Evolutionary conservation across 2,329 filamentous ascomycete species (phyloP).

Genomic region (Colletotrichum paranaense): DNA sequence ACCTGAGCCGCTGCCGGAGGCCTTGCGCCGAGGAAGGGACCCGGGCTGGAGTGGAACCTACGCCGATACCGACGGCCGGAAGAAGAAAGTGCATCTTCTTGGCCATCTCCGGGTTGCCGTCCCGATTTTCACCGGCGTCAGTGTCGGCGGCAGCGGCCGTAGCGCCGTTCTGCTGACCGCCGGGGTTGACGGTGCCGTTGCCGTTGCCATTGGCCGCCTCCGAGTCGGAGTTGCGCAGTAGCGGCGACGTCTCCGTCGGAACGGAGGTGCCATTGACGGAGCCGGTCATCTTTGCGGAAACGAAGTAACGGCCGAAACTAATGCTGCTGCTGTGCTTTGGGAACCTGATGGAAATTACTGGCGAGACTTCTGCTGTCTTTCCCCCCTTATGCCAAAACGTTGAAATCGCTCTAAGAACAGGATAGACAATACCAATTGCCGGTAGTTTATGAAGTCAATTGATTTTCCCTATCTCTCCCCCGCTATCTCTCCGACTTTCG

Average conservation of each 20-base stretch:
- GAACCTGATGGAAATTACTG: background rate
- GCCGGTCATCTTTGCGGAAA: conserved; percentile 10
- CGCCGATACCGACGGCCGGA: conserved; percentile 52
- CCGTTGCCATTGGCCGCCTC: conserved; percentile 19
- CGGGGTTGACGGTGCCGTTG: conserved; percentile 4
- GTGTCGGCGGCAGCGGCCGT: background rate
- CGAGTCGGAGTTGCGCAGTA: conserved; percentile 37
- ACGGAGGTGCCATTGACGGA: conserved; percentile 19
- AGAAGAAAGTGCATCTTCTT: conserved; percentile 51
- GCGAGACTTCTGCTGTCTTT: background rate
- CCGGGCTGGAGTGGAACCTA: conserved; percentile 34
- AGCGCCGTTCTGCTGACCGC: conserved; percentile 25
- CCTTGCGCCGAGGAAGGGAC: background rate
- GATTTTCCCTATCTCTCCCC: background rate
- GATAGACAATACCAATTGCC: background rate
- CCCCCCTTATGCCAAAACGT: background rate
- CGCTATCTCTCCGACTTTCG: conserved; percentile 3
- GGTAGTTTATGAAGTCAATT: background rate
- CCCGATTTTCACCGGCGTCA: conserved; percentile 25
- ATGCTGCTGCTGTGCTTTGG: background rate
- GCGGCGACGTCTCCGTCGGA: conserved; percentile 42
- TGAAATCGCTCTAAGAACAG: background rate
- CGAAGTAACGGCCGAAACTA: background rate
- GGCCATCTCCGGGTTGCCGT: conserved; percentile 43
- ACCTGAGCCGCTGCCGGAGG: background rate